A percentile compares a stretch with the other conserved stretches of the same genome.
phyloP scores from a whole-genome alignment of 225 moss, liverwort and hornwort genomes.

The Sphagnum tenellum region DNA sequence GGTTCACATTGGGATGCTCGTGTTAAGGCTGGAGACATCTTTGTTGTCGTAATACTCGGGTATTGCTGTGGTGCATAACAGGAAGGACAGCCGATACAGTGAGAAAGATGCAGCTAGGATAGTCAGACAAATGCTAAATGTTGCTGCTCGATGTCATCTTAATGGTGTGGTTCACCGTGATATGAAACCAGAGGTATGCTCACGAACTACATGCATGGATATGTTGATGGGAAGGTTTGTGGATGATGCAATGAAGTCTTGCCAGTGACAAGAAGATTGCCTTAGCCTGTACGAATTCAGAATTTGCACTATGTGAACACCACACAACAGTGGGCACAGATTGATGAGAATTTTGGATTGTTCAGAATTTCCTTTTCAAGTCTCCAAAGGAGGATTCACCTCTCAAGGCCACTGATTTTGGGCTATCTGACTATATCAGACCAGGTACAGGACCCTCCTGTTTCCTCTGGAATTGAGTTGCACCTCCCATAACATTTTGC shows the following conservation, averaged over 20 bases:
- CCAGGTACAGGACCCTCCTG: constrained; percentile 30
- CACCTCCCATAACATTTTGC: too few relatives aligned
- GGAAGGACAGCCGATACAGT: constrained; percentile 88
- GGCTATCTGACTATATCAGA: constrained; percentile 90
- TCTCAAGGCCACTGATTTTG: constrained; percentile 93
- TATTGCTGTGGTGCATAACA: constrained; percentile 6
- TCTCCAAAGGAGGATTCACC: constrained; percentile 74
- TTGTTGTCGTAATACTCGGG: too few relatives aligned
- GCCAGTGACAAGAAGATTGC: too few relatives aligned
- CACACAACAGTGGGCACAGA: too few relatives aligned
- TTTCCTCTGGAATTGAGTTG: too few relatives aligned
- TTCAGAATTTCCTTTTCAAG: constrained; percentile 83
- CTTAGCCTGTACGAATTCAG: too few relatives aligned
- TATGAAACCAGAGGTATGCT: constrained; percentile 86
- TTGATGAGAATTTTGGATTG: background rate
- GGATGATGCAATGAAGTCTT: too few relatives aligned
- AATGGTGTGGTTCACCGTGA: constrained; percentile 98
- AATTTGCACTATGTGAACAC: too few relatives aligned
- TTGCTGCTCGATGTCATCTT: constrained; percentile 90
- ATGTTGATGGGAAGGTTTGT: background rate
- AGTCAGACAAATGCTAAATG: constrained; percentile 94
- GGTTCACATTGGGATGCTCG: too few relatives aligned
- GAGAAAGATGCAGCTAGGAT: constrained; percentile 96
- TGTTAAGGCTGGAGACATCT: too few relatives aligned
- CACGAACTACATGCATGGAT: too few relatives aligned